phyloP scores from a whole-genome alignment of 225 moss, liverwort and hornwort species.

The Anthoceros angustus region DNA sequence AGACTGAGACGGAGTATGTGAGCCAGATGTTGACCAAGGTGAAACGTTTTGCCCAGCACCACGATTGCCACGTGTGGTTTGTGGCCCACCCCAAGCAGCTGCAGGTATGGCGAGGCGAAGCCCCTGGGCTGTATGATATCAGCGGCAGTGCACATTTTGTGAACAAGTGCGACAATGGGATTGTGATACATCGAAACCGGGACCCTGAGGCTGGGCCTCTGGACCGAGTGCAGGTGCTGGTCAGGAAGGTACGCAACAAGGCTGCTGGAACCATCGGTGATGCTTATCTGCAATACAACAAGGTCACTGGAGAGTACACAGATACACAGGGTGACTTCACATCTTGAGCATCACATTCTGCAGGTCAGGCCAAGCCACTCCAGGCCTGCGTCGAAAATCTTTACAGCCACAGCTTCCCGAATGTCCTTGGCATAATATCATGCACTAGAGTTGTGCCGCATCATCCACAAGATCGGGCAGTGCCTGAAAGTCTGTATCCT shows the following conservation, averaged over 20 bases:
- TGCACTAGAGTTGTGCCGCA: no score
- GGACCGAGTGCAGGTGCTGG: constrained; percentile 81
- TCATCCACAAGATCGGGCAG: no score
- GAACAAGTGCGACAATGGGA: constrained; percentile 95
- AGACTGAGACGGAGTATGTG: constrained; percentile 99
- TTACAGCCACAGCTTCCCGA: no score
- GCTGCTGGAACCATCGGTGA: constrained; percentile 92
- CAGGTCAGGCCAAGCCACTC: no score
- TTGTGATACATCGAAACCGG: constrained; percentile 88
- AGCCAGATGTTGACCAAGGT: constrained; percentile 97
- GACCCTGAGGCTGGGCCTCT: constrained; percentile 58
- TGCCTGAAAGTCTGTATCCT: no score
- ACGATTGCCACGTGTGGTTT: constrained; percentile 99
- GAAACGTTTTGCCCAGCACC: constrained; percentile 94
- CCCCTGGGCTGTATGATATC: constrained; percentile 92
- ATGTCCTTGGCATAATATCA: no score
- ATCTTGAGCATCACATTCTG: no score
- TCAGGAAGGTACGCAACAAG: constrained; percentile 89
- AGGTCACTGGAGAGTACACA: constrained; percentile 5
- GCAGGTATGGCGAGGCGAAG: constrained; percentile 87
- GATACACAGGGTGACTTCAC: no score
- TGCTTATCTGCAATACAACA: constrained; percentile 62
- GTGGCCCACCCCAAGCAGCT: constrained; percentile 98
- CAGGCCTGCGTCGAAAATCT: no score
- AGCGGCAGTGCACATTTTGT: constrained; percentile 97